Evolutionary conservation across 108 stramenopile genomes (phyloP).

Genomic region (Fistulifera pelliculosa): DNA sequence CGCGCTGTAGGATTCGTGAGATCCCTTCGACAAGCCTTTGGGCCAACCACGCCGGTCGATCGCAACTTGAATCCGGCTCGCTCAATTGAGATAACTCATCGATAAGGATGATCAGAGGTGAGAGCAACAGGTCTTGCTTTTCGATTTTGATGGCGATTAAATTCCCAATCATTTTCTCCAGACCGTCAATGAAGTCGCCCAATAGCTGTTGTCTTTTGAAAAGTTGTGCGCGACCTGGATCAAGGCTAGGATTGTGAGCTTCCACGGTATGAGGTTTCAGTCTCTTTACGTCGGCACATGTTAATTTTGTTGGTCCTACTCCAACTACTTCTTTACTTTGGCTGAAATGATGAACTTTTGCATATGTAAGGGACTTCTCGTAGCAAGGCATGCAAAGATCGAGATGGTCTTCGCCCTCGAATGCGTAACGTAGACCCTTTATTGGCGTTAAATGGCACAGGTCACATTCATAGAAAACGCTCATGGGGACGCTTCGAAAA

Average conservation of each 20-base stretch:
- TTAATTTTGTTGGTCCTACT: not conserved
- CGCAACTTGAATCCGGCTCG: not conserved
- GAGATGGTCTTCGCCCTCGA: not conserved
- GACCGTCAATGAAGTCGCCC: not conserved
- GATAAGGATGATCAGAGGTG: too few relatives aligned
- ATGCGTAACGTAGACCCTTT: not conserved
- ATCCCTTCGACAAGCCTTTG: too few relatives aligned
- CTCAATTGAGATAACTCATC: not conserved
- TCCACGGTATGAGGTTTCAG: not conserved
- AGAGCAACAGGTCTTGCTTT: not conserved
- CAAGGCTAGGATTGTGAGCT: too few relatives aligned
- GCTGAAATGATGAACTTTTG: not conserved
- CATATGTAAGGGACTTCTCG: not conserved
- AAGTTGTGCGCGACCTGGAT: not conserved
- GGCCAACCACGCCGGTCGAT: not conserved
- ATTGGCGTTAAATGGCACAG: not conserved
- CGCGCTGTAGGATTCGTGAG: too few relatives aligned
- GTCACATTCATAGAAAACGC: not conserved
- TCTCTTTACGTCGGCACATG: not conserved
- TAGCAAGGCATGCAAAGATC: not conserved
- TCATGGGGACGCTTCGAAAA: not conserved
- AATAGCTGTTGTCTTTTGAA: not conserved
- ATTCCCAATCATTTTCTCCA: not conserved
- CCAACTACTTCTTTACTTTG: not conserved
- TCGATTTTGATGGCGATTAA: not conserved